Percentiles rank a stretch among this genome's conserved stretches.
These are phyloP conservation scores for Calamus simplicifolius DNA, from an alignment of 176 grass and related monocot genomes.

Conservation along the genomic window DNA sequence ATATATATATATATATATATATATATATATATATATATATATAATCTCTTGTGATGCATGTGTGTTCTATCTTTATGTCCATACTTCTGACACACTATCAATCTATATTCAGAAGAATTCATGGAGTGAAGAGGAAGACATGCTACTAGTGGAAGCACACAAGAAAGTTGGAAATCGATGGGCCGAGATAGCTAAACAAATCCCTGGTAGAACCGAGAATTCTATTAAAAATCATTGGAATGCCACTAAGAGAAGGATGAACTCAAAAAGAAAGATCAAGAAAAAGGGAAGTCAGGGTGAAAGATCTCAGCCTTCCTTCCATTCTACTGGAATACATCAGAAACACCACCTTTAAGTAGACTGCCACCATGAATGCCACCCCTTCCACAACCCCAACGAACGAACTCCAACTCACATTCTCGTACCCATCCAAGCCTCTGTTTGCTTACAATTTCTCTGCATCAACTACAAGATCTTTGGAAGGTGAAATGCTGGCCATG, in stretches of 20 bases:
- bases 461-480: not conserved
- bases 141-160: conserved; percentile 37
- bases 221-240: conserved; percentile 90
- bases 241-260: conserved; percentile 51
- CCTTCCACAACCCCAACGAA: not conserved
- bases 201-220: conserved; percentile 66
- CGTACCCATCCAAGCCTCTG: too few relatives aligned
- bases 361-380: not conserved
- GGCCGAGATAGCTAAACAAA: conserved; percentile 41
- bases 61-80: too few relatives aligned
- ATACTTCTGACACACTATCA: too few relatives aligned
- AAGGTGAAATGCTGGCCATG: too few relatives aligned
- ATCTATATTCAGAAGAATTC: conserved; percentile 48
- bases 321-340: conserved; percentile 59
- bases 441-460: too few relatives aligned
- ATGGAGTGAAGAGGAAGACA: conserved; percentile 64
- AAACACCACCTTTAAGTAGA: not conserved
- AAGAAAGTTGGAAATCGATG: conserved; percentile 46
- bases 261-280: conserved; percentile 41
- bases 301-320: conserved; percentile 19
- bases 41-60: too few relatives aligned
- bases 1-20: too few relatives aligned
- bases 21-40: too few relatives aligned
- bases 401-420: too few relatives aligned
- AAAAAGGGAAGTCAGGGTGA: conserved; percentile 30